A percentile compares a stretch with the other conserved stretches of the same genome.
phyloP scores from a whole-genome alignment of 495 filamentous ascomycete genomes.

The Elaphomyces granulatus region DNA sequence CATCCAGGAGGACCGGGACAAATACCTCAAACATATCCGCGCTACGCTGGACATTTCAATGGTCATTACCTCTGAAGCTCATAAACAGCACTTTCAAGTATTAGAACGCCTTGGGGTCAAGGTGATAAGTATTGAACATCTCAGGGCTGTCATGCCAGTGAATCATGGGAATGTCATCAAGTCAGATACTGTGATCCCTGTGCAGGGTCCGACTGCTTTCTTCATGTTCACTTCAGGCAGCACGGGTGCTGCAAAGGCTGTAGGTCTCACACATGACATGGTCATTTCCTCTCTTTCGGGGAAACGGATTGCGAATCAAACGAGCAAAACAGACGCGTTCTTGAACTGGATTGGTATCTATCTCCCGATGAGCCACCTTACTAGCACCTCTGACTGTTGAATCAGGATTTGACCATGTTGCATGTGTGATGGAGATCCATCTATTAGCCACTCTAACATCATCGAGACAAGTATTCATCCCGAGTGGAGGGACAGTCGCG shows the following conservation, averaged over 20 bases:
- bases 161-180: background rate
- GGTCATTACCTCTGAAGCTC: constrained; percentile 5
- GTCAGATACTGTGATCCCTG: too few relatives aligned
- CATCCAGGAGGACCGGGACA: too few relatives aligned
- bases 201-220: constrained; percentile 11
- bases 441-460: constrained; percentile 29
- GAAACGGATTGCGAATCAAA: too few relatives aligned
- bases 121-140: background rate
- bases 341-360: constrained; percentile 39
- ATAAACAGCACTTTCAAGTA: too few relatives aligned
- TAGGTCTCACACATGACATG: constrained; percentile 30
- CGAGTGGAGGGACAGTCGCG: constrained; percentile 23
- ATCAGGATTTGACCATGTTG: constrained; percentile 46
- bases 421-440: constrained; percentile 36
- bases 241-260: constrained; percentile 41
- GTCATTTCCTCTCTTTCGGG: constrained; percentile 31
- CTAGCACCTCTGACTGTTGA: too few relatives aligned
- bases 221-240: constrained; percentile 47
- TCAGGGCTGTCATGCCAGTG: too few relatives aligned
- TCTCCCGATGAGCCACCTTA: too few relatives aligned
- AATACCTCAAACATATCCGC: too few relatives aligned
- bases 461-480: constrained; percentile 34
- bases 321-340: too few relatives aligned
- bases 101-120: too few relatives aligned
- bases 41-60: constrained; percentile 6